phyloP scores from a whole-genome alignment of 2,329 filamentous ascomycete genomes.

The Fulvia fulva region DNA sequence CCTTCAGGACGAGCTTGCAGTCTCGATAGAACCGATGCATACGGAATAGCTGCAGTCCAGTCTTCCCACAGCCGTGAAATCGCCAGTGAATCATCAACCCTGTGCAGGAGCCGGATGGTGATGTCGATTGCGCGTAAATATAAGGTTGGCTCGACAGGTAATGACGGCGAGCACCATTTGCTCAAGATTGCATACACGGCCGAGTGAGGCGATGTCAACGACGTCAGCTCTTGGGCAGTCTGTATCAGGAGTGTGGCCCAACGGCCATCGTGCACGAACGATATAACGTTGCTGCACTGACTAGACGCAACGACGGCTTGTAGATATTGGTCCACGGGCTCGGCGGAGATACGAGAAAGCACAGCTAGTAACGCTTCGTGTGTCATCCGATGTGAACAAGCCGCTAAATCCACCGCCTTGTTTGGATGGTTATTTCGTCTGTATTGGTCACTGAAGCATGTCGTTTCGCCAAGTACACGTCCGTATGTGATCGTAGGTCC shows the following conservation, averaged over 20 bases:
- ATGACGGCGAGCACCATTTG: conserved; percentile 2
- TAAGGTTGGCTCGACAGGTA: not conserved
- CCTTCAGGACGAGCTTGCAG: not conserved
- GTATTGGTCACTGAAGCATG: not conserved
- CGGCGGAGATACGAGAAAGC: not conserved
- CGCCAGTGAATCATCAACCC: not conserved
- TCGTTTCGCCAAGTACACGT: not conserved
- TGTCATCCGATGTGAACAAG: conserved; percentile 1
- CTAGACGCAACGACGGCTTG: conserved; percentile 3
- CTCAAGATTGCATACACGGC: not conserved
- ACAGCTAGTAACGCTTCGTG: not conserved
- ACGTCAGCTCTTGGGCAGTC: not conserved
- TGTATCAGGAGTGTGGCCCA: not conserved
- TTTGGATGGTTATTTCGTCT: not conserved
- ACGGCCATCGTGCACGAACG: not conserved
- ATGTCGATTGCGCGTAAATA: not conserved
- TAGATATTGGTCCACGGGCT: not conserved
- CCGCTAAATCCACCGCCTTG: conserved; percentile 1
- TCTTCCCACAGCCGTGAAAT: not conserved
- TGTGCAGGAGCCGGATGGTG: not conserved
- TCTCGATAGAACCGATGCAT: not conserved
- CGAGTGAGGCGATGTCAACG: not conserved
- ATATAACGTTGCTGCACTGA: not conserved
- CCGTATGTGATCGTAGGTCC: not conserved
- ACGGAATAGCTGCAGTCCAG: not conserved